These are phyloP conservation scores for Alternaria infectoria DNA, from an alignment of 2,329 filamentous ascomycete species.

Conservation along the genomic window DNA sequence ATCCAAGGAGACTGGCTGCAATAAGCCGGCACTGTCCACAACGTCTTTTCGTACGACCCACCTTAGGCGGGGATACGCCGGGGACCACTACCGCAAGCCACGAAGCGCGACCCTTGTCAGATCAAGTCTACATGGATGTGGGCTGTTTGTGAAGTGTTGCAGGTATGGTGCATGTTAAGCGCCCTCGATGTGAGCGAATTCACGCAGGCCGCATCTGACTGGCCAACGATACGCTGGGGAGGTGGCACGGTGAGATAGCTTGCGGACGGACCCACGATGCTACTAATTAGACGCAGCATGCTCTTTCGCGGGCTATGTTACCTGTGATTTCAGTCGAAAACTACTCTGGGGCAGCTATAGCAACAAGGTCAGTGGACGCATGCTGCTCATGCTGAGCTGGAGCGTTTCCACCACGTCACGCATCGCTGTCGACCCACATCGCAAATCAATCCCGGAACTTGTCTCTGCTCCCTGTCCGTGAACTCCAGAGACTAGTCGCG, in stretches of 20 bases:
- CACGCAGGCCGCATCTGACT: conserved; percentile 20
- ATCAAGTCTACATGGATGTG: conserved; percentile 19
- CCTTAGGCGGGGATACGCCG: conserved; percentile 19
- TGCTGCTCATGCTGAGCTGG: conserved; percentile 24
- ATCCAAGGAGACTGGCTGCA: conserved; percentile 16
- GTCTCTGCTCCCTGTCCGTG: conserved; percentile 11
- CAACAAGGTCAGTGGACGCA: conserved; percentile 22
- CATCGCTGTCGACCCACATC: conserved; percentile 3
- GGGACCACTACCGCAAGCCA: conserved; percentile 24
- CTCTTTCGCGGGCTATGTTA: conserved; percentile 35
- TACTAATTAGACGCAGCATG: conserved; percentile 37
- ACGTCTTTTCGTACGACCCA: conserved; percentile 29
- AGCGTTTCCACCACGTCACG: conserved; percentile 18
- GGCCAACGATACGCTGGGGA: conserved; percentile 28
- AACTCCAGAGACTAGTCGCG: conserved; percentile 12
- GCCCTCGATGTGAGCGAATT: conserved; percentile 19
- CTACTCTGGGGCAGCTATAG: conserved; percentile 16
- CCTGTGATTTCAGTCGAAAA: conserved; percentile 13
- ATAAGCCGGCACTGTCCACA: conserved; percentile 25
- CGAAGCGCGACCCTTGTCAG: conserved; percentile 14
- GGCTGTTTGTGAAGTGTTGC: conserved; percentile 18
- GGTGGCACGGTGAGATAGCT: conserved; percentile 32
- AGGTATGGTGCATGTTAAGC: conserved; percentile 14
- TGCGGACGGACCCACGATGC: conserved; percentile 14
- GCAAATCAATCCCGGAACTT: conserved; percentile 3